A percentile compares a stretch with the other conserved stretches of the same genome.
Conservation (phyloP, 768 basidiomycete genomes). For the Pisolithus orientalis region DNA sequence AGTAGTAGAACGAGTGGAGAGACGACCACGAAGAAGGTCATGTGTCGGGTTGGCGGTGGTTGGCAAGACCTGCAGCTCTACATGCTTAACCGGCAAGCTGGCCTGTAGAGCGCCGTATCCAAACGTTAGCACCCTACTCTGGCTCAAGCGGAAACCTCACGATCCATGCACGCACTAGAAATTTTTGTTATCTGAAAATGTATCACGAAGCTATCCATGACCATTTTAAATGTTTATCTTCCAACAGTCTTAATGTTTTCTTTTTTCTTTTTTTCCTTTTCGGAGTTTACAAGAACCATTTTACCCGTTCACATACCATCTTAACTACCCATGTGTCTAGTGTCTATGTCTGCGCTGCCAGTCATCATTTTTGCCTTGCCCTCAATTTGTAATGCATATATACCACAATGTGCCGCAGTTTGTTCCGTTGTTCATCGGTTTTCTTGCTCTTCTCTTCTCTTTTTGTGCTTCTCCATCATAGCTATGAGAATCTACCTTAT, state of each 20-base stretch:
- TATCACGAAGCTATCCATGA: slow-evolving; percentile 19
- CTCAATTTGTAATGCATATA: too few relatives aligned
- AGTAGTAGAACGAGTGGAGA: slow-evolving; percentile 38
- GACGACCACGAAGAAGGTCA: slow-evolving; percentile 63
- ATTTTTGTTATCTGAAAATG: slow-evolving; percentile 17
- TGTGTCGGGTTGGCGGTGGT: slow-evolving; percentile 87
- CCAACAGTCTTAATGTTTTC: slow-evolving; percentile 2
- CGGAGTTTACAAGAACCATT: background rate
- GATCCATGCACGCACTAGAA: slow-evolving; percentile 23
- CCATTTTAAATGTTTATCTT: background rate
- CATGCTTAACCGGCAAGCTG: slow-evolving; percentile 70
- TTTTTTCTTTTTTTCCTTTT: background rate
- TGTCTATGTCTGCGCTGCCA: slow-evolving; percentile 1
- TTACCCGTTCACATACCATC: background rate
- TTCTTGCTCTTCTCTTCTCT: slow-evolving; percentile 3
- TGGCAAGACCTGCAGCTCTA: slow-evolving; percentile 80
- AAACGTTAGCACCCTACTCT: background rate
- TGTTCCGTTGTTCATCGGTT: slow-evolving; percentile 3
- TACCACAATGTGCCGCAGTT: too few relatives aligned
- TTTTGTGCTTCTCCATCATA: slow-evolving; percentile 6
- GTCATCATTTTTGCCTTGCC: too few relatives aligned
- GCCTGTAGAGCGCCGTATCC: slow-evolving; percentile 33
- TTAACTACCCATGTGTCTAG: slow-evolving; percentile 4
- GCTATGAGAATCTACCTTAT: slow-evolving; percentile 16
- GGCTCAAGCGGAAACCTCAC: slow-evolving; percentile 3